These are phyloP conservation scores for Immersiporthe knoxdaviesiana DNA, from an alignment of 2,329 filamentous ascomycete species.

Conservation along the genomic window DNA sequence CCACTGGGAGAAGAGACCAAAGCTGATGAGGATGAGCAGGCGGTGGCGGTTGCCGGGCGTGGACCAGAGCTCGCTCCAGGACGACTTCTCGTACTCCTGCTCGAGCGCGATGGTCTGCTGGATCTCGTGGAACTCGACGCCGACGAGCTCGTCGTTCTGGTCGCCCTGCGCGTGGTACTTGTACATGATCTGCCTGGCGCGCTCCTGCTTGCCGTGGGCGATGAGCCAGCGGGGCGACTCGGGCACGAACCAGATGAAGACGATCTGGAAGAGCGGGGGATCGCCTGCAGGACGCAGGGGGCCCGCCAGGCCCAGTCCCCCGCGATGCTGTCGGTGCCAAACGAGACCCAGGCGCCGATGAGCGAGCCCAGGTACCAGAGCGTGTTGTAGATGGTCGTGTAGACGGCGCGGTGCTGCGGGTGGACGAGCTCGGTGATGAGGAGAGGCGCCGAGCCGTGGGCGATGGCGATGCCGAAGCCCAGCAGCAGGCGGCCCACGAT, in stretches of 20 bases:
- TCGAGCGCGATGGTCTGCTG: constrained; percentile 47
- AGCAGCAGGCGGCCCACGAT: constrained; percentile 44
- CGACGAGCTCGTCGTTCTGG: constrained; percentile 43
- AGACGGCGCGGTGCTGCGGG: constrained; percentile 41
- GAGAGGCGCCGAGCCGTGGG: constrained; percentile 32
- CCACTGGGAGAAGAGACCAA: constrained; percentile 62
- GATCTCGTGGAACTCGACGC: constrained; percentile 48
- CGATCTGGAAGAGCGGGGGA: constrained; percentile 58
- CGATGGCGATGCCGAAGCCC: constrained; percentile 38
- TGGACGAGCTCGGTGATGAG: constrained; percentile 44
- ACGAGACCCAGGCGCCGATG: constrained; percentile 34
- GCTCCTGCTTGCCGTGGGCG: constrained; percentile 56
- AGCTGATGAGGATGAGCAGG: constrained; percentile 55
- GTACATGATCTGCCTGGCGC: constrained; percentile 24
- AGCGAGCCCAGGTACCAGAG: constrained; percentile 37
- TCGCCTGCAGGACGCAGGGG: constrained; percentile 28
- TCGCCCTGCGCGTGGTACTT: constrained; percentile 45
- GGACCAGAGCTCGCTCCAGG: constrained; percentile 50
- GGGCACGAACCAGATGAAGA: constrained; percentile 70
- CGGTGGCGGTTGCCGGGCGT: constrained; percentile 58
- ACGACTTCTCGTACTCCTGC: constrained; percentile 49
- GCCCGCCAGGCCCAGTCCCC: constrained; percentile 25
- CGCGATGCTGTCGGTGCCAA: constrained; percentile 31
- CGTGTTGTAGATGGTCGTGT: constrained; percentile 40
- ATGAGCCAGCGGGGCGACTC: constrained; percentile 70